Percentiles rank a stretch among this genome's conserved stretches.
Evolutionary conservation across 768 basidiomycete genomes (phyloP).

Genomic region (Pisolithus sp.): DNA sequence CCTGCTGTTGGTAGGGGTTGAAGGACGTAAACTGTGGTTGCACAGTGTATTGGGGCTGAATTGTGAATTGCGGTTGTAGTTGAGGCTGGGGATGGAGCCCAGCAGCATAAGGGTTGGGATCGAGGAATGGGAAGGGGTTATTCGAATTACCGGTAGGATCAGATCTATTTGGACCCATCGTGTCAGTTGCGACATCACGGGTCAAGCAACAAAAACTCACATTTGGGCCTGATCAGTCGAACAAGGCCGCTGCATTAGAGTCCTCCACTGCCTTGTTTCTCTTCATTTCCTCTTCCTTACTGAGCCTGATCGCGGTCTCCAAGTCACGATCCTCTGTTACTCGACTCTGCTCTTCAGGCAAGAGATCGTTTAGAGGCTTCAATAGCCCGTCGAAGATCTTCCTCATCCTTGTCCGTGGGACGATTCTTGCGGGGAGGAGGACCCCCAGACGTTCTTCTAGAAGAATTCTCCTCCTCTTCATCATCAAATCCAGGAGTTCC

Average conservation of each 20-base stretch:
- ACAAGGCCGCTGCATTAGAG: slow-evolving; percentile 66
- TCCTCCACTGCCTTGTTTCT: slow-evolving; percentile 66
- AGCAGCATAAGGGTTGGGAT: slow-evolving; percentile 53
- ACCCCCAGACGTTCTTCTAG: slow-evolving; percentile 2
- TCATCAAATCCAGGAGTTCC: slow-evolving; percentile 39
- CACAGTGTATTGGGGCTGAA: slow-evolving; percentile 74
- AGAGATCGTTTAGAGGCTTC: slow-evolving; percentile 79
- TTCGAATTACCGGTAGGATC: slow-evolving; percentile 27
- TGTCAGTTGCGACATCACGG: slow-evolving; percentile 4
- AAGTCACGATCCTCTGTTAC: slow-evolving; percentile 77
- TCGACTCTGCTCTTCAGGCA: slow-evolving; percentile 60
- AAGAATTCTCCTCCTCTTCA: slow-evolving; percentile 7
- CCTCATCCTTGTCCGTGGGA: slow-evolving; percentile 54
- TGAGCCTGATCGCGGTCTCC: slow-evolving; percentile 73
- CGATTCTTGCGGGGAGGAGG: slow-evolving; percentile 17
- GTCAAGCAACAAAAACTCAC: slow-evolving; percentile 35
- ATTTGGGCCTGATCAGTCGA: slow-evolving; percentile 81
- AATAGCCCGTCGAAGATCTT: slow-evolving; percentile 79
- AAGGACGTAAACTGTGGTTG: slow-evolving; percentile 84
- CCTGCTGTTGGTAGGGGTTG: slow-evolving; percentile 92
- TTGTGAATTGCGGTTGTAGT: slow-evolving; percentile 26
- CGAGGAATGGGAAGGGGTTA: slow-evolving; percentile 57
- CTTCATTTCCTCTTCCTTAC: slow-evolving; percentile 84
- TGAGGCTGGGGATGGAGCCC: slow-evolving; percentile 44
- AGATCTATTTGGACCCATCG: slow-evolving; percentile 17